Evolutionary conservation across 2,329 filamentous ascomycete genomes (phyloP).

Genomic region (Didymella keratinophila): DNA sequence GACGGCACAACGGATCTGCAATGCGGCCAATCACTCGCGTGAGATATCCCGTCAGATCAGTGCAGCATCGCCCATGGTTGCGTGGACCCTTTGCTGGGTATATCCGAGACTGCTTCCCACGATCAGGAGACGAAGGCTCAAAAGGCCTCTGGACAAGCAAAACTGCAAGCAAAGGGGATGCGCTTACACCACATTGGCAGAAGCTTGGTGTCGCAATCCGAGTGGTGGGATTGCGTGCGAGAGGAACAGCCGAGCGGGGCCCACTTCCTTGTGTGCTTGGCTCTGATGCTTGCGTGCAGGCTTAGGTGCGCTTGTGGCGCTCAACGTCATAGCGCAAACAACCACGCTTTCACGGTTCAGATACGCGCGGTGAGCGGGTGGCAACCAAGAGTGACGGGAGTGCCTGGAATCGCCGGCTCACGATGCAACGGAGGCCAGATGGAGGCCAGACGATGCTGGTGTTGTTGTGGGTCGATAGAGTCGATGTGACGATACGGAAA

Average conservation of each 20-base stretch:
- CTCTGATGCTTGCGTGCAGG: slow-evolving; percentile 20
- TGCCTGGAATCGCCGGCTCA: slow-evolving; percentile 7
- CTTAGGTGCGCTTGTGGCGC: slow-evolving; percentile 18
- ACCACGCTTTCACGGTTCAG: slow-evolving; percentile 4
- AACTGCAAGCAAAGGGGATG: slow-evolving; percentile 8
- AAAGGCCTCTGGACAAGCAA: slow-evolving; percentile 15
- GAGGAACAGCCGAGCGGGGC: slow-evolving; percentile 9
- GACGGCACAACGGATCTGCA: slow-evolving; percentile 10
- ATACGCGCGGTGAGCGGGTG: slow-evolving; percentile 5
- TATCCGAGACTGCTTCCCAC: not conserved
- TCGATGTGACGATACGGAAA: not conserved
- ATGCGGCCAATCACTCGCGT: slow-evolving; percentile 2
- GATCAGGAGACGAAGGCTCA: slow-evolving; percentile 10
- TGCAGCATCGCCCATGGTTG: not conserved
- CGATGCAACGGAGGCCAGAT: not conserved
- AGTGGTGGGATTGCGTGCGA: slow-evolving; percentile 14
- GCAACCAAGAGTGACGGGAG: slow-evolving; percentile 2
- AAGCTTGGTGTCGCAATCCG: slow-evolving; percentile 28
- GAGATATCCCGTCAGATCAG: slow-evolving; percentile 10
- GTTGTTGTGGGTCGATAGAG: not conserved
- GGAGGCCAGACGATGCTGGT: not conserved
- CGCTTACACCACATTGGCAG: slow-evolving; percentile 22
- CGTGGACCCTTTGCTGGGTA: slow-evolving; percentile 3
- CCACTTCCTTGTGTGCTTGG: slow-evolving; percentile 13
- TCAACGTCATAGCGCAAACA: slow-evolving; percentile 17